Conservation (phyloP, 306 rosid species). For the Ormosia semicastrata region DNA sequence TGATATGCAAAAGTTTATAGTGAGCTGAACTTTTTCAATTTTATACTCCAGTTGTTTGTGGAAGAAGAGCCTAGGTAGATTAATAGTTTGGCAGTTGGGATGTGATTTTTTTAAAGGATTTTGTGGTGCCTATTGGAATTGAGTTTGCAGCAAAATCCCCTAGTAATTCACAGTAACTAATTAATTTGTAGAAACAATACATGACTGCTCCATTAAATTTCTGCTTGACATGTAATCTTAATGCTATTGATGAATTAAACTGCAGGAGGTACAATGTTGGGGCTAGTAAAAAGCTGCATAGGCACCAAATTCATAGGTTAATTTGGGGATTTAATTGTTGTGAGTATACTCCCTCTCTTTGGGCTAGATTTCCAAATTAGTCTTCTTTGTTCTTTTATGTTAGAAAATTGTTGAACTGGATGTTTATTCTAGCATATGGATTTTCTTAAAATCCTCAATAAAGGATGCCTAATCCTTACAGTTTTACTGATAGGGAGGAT, state of each 20-base stretch:
- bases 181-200: background rate
- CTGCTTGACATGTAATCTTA: background rate
- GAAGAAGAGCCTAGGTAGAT: background rate
- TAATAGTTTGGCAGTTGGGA: slow-evolving; percentile 20
- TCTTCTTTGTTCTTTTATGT: too few species aligned
- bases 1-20: background rate
- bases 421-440: too few species aligned
- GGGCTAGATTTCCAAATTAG: background rate
- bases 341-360: slow-evolving; percentile 47
- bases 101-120: background rate
- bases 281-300: slow-evolving; percentile 88
- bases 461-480: too few species aligned
- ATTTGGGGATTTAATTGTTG: slow-evolving; percentile 95
- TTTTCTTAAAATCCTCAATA: too few species aligned
- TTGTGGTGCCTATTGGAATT: background rate
- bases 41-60: background rate
- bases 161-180: background rate
- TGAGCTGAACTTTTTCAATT: background rate
- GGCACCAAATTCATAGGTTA: slow-evolving; percentile 94
- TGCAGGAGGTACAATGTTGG: slow-evolving; percentile 82
- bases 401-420: too few species aligned
- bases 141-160: background rate
- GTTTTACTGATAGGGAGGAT: too few species aligned
- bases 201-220: background rate
- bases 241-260: slow-evolving; percentile 30